Conservation (phyloP, 2,329 filamentous ascomycete genomes). For the Penicillium fuscoglaucum region DNA sequence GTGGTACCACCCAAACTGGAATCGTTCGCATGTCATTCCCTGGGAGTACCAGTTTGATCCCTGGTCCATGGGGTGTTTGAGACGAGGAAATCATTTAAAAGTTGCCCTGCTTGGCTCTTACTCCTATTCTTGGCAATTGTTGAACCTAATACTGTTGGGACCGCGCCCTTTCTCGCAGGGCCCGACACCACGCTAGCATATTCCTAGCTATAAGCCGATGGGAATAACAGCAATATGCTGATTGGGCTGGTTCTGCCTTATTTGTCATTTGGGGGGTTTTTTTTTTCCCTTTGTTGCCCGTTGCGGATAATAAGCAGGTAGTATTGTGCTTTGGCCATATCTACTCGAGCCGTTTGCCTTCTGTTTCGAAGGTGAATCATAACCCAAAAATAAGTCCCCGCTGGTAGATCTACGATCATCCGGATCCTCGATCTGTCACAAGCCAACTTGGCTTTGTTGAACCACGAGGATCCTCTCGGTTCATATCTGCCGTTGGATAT, state of each 20-base stretch:
- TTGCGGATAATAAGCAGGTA: conserved; percentile 4
- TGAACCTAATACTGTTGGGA: neutral
- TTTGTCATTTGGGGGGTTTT: neutral
- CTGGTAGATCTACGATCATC: neutral
- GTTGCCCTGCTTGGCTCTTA: neutral
- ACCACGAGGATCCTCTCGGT: neutral
- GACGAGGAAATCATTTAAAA: neutral
- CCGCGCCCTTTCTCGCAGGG: neutral
- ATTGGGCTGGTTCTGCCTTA: neutral
- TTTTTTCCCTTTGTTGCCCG: neutral
- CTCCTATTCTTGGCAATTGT: neutral
- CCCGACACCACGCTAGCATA: neutral
- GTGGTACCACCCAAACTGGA: neutral
- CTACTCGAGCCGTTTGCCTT: neutral
- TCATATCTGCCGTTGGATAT: conserved; percentile 7
- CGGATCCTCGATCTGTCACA: conserved; percentile 1
- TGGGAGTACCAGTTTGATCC: neutral
- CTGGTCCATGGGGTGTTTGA: neutral
- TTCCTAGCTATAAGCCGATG: neutral
- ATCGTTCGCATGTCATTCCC: conserved; percentile 1
- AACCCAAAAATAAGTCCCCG: neutral
- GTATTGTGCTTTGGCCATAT: neutral
- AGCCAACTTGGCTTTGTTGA: neutral
- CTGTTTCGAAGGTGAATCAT: neutral
- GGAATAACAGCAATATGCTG: neutral